Evolutionary conservation across 805 yeast genomes (phyloP), one percentile per base, ranked within the genome.

Genomic region (Yamadazyma philogaea): DNA sequence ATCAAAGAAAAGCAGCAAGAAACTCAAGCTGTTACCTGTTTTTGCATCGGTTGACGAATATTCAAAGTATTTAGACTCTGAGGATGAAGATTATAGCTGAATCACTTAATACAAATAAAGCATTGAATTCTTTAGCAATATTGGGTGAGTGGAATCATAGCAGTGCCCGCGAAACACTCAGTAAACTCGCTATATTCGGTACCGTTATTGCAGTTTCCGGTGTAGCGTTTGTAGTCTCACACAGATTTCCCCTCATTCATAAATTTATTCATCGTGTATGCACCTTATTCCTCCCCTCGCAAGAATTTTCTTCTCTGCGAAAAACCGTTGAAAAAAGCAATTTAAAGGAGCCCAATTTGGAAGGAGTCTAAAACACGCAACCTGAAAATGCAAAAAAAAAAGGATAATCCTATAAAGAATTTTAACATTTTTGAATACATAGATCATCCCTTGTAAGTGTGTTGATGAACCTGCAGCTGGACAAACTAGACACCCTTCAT

Each of bases 1-100:
- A 47, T 55, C 55, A 47, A 70, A 66, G 49, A 52, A 72, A 15
- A 80, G 77, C 69, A 79, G 72, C 57, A 64, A 70, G 35, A 81
- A 77, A 60, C 66, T 85, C 55, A 81, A 77, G 56, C 79, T 75
- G 36, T 68, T 90, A 46, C 97, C 97, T 17, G 72, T 81, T 16
- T 90, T 88, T 68, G 97, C 96, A 1, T 82, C 89, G 35, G 95
- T 82, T 7, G 96, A 86, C 32, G 96, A 86, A 47, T 89, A 88
- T 59, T 82, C 91, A 20, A 72, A 86, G 57, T 82, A 81, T 52
- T 65, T 86, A 60, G 73, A 73, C 21, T 81, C 85, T 12, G 86
- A 82, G 21, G 85, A 79, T 39, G 86, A 81, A 37, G 75, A 66
- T 34, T 59, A 50, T 39, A 46, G 51, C 43, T 51, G 42, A 24